These are phyloP conservation scores for Rhytidiadelphus loreus DNA, from an alignment of 225 moss, liverwort and hornwort species.

Conservation along the genomic window DNA sequence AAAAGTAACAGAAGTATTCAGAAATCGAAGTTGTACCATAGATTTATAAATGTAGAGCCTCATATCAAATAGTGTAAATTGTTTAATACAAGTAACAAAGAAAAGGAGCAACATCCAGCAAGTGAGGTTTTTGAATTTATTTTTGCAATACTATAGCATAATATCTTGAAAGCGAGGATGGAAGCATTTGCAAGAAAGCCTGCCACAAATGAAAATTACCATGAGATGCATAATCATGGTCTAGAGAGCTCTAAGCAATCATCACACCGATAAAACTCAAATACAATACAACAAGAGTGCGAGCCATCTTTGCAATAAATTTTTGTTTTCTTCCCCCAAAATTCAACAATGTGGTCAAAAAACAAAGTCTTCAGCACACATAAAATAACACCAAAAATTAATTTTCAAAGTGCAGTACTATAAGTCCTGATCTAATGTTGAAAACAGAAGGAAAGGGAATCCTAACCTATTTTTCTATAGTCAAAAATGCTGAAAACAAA, in stretches of 20 bases:
- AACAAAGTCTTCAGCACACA: neutral
- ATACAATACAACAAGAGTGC: neutral
- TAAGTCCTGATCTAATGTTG: neutral
- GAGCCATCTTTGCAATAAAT: neutral
- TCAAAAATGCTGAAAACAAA: neutral
- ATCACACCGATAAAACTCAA: neutral
- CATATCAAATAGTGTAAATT: neutral
- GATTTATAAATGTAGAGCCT: neutral
- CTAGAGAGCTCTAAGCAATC: neutral
- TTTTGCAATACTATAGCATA: conserved; percentile 4
- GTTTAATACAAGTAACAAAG: neutral
- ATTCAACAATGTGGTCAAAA: neutral
- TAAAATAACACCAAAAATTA: neutral
- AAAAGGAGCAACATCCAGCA: neutral
- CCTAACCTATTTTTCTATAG: neutral
- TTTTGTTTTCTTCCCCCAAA: neutral
- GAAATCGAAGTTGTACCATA: neutral
- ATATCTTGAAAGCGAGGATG: conserved; percentile 1
- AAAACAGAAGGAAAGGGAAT: neutral
- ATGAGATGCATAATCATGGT: neutral
- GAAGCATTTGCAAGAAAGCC: conserved; percentile 1
- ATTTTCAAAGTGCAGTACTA: neutral
- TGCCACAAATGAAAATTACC: conserved; percentile 10
- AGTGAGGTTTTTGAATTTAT: neutral
- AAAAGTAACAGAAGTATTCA: neutral